Conservation (phyloP, 305 asterid genomes). For the Rubia occidens region DNA sequence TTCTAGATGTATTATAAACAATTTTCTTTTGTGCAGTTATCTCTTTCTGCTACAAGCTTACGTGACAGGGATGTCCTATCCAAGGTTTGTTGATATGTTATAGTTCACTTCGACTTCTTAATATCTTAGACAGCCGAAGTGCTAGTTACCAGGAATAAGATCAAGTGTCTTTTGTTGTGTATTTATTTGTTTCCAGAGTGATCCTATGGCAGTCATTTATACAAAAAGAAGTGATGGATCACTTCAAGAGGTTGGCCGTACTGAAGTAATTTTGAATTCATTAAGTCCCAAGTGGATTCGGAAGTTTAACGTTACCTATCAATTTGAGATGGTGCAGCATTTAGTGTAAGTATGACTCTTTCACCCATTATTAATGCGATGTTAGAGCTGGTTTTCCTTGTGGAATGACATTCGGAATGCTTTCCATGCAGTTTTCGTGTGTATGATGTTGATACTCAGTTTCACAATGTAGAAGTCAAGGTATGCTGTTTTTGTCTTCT, state of each 20-base stretch:
- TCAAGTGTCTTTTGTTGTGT: not conserved
- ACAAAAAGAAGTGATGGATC: slow-evolving; percentile 64
- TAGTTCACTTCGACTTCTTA: not conserved
- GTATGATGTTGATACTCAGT: slow-evolving; percentile 85
- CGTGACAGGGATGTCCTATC: slow-evolving; percentile 88
- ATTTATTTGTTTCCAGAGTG: slow-evolving; percentile 56
- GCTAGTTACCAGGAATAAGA: not conserved
- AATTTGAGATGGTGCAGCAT: slow-evolving; percentile 85
- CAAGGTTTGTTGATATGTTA: slow-evolving; percentile 51
- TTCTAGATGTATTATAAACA: slow-evolving; percentile 1
- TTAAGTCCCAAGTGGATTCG: slow-evolving; percentile 84
- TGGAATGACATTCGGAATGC: slow-evolving; percentile 21
- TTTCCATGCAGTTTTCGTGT: slow-evolving; percentile 63
- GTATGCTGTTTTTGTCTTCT: slow-evolving; percentile 28
- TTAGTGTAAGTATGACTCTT: slow-evolving; percentile 71
- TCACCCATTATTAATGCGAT: slow-evolving; percentile 15
- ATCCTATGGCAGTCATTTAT: slow-evolving; percentile 83
- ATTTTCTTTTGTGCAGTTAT: slow-evolving; percentile 50
- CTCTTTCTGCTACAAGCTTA: slow-evolving; percentile 77
- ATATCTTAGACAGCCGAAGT: not conserved
- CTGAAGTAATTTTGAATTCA: slow-evolving; percentile 93
- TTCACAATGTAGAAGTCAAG: slow-evolving; percentile 68
- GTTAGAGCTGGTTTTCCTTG: slow-evolving; percentile 16
- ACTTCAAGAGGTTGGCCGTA: slow-evolving; percentile 83
- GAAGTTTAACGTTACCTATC: slow-evolving; percentile 61